Evolutionary conservation across 192 early-diverging fungal species (phyloP), one percentile per base, ranked within the genome.

Genomic region (Coemansia sp.): DNA sequence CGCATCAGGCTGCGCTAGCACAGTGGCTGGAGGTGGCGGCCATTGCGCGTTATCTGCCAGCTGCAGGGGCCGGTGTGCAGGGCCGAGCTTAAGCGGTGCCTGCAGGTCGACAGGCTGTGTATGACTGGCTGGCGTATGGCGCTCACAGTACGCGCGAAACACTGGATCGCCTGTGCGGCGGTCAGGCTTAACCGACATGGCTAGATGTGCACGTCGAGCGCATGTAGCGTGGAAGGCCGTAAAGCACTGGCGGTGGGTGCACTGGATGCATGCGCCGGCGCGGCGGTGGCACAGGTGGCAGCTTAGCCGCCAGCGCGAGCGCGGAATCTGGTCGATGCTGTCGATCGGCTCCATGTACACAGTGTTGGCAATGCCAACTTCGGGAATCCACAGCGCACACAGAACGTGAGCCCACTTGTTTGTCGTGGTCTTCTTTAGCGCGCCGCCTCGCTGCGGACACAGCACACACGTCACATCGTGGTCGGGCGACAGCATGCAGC

Each of bases 291-390:
- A 99, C 21, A 99, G 85, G 62, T 91, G 91, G 69, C 97, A 98
- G 12, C 75, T 77, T 63, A 98, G 74, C 47, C 81, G 86, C 95
- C 94, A 98, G 40, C 96, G 85, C 46, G 89, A 91, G 31, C 86
- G 83, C 8, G 96, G 97, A 22, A 99, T 90, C 59, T 87, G 86
- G 20, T 94, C 91, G 8, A 98, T 85, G 61, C 90, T 86, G 68
- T 95, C 95, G 57, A 99, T 93, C 0, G 97, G 97, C 64, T 99
- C 97, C 97, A 99, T 99, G 65, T 94, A 94, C 2, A 91, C 92
- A 7, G 87, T 71, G 72, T 99, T 99, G 31, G 88, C 84, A 8
- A 97, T 84, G 6, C 82, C 79, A 28, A 90, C 90, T 75, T 98
- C 97, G 8, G 97, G 97, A 46, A 99, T 97, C 94, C 94, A 99